These are phyloP conservation scores for Cytospora leucostoma DNA, from an alignment of 2,329 filamentous ascomycete genomes.

Conservation along the genomic window DNA sequence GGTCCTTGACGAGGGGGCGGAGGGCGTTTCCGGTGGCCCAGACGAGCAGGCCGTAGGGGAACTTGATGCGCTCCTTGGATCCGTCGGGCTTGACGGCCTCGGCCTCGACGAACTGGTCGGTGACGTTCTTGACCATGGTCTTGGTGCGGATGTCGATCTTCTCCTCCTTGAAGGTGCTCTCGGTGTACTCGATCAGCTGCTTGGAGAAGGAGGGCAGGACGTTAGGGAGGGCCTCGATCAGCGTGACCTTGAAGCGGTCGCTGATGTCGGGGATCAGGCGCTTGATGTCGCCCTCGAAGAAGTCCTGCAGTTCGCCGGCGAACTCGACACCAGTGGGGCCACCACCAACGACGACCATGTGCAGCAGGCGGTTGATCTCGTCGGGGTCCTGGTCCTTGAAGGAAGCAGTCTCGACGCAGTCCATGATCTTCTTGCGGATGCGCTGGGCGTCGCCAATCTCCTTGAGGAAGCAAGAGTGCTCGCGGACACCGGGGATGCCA, in stretches of 20 bases:
- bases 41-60: conserved; percentile 93
- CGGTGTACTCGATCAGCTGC: conserved; percentile 98
- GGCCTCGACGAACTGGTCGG: conserved; percentile 88
- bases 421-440: conserved; percentile 99
- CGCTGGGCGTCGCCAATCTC: conserved; percentile 94
- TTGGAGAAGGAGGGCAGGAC: conserved; percentile 98
- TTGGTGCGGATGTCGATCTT: conserved; percentile 97
- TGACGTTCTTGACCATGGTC: conserved; percentile 98
- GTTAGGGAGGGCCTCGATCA: conserved; percentile 95
- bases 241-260: conserved; percentile 93
- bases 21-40: conserved; percentile 98
- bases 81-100: conserved; percentile 81
- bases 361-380: conserved; percentile 89
- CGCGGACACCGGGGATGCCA: conserved; percentile 91
- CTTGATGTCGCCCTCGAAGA: conserved; percentile 97
- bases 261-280: conserved; percentile 97
- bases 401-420: conserved; percentile 96
- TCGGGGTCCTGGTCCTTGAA: conserved; percentile 93
- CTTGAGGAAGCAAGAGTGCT: conserved; percentile 97
- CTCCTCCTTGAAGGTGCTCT: conserved; percentile 98
- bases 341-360: conserved; percentile 96
- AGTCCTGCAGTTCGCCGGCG: conserved; percentile 96
- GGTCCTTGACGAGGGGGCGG: conserved; percentile 83
- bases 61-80: conserved; percentile 75
- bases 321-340: conserved; percentile 98